Evolutionary conservation across 2,329 filamentous ascomycete genomes (phyloP), one percentile per base, ranked within the genome.

Genomic region (Curvularia sp.): DNA sequence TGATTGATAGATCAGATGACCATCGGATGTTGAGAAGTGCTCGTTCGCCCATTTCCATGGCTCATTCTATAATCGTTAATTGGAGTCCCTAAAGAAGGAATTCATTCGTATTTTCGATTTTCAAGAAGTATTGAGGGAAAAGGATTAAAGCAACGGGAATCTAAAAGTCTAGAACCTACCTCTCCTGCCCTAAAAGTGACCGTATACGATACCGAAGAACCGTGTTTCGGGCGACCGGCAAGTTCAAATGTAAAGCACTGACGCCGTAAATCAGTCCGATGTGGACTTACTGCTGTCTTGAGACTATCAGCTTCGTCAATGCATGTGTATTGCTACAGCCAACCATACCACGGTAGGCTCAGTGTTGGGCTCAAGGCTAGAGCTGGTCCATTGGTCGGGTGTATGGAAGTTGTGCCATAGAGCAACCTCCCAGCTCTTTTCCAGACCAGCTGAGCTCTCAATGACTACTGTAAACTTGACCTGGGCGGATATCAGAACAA

Each of bases 1-100:
- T 53, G 70, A 72, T 66, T 82, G 82, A 59, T 88, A 79, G 53
- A 90, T 76, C 15, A 91, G 76, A 13, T 81, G 78, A 3, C 90
- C 91, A 68, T 94, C 90, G 13, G 79, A 80, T 2, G 86, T 76
- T 1, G 84, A 85, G 53, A 86, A 84, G 58, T 87, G 84, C 63
- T 92, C 86, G 59, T 86, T 85, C 34, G 86, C 83, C 90, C 90
- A 93, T 69, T 82, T 85, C 91, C 91, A 94, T 1, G 82, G 77
- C 27, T 84, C 78, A 21, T 82, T 72, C 25, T 67, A 36, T 8
- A 27, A 1, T 18, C 12, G 51, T 65, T 27, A 66, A 43, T 23
- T 28, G 3, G 12, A 2, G 12, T 28, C 1, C 41, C 13, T 27
- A 5, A 13, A 8, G 4, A 28, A 36, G 7, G 6, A 39, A 2